Evolutionary conservation across 2,329 filamentous ascomycete species (phyloP).

Genomic region (Diaporthe vaccinii): DNA sequence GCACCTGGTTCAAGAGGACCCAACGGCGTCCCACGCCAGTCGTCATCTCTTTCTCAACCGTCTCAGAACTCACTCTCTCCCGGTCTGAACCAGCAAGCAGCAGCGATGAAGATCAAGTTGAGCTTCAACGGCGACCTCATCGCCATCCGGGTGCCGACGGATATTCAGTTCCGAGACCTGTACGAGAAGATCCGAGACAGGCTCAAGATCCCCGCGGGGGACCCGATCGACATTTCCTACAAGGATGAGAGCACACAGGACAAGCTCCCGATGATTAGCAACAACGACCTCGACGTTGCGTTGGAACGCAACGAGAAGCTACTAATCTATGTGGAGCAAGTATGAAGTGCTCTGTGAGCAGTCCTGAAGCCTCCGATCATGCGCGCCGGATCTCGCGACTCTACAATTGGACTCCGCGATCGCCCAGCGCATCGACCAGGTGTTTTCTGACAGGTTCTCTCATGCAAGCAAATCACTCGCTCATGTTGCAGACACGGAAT

Average conservation of each 20-base stretch:
- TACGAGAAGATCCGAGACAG: conserved; percentile 88
- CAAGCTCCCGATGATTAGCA: conserved; percentile 80
- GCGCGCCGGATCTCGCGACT: neutral
- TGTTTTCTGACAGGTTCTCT: conserved; percentile 1
- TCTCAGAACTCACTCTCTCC: conserved; percentile 70
- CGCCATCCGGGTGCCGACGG: conserved; percentile 86
- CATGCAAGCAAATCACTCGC: conserved; percentile 18
- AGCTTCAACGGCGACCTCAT: conserved; percentile 94
- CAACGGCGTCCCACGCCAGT: conserved; percentile 59
- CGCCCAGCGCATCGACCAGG: neutral
- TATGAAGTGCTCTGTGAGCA: conserved; percentile 49
- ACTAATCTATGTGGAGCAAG: conserved; percentile 77
- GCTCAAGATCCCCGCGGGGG: conserved; percentile 77
- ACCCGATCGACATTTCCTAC: conserved; percentile 86
- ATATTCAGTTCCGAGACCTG: conserved; percentile 83
- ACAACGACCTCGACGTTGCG: conserved; percentile 85
- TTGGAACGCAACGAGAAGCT: conserved; percentile 90
- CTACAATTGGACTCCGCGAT: conserved; percentile 9
- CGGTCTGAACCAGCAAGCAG: conserved; percentile 59
- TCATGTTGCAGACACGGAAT: neutral
- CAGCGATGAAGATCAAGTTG: conserved; percentile 91
- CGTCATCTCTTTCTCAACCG: conserved; percentile 64
- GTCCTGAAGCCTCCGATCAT: conserved; percentile 30
- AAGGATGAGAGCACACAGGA: conserved; percentile 85
- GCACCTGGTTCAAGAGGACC: conserved; percentile 59